Conservation (phyloP, 2,329 filamentous ascomycete genomes). For the Ophiostoma sp. region DNA sequence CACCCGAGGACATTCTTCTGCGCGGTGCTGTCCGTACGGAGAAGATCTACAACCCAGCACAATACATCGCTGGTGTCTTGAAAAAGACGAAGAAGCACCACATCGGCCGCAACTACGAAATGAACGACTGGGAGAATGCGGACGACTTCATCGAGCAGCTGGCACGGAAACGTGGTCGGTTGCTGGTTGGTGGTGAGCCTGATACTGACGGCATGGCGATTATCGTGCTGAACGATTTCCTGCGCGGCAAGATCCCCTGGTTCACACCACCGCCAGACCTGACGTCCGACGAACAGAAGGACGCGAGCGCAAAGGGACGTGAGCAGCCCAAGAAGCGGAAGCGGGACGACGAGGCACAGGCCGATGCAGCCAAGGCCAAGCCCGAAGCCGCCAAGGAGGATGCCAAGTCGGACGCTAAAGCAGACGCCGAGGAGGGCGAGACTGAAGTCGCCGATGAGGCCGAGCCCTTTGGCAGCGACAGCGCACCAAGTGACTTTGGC, state of each 20-base stretch:
- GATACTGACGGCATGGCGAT: conserved; percentile 93
- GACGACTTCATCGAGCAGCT: conserved; percentile 82
- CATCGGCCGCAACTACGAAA: conserved; percentile 85
- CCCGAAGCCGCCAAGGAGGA: conserved; percentile 53
- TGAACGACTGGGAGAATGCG: conserved; percentile 70
- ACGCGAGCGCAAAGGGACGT: conserved; percentile 55
- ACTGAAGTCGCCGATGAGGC: conserved; percentile 63
- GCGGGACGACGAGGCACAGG: conserved; percentile 42
- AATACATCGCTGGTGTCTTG: conserved; percentile 84
- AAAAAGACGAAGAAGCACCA: conserved; percentile 77
- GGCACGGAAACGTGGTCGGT: conserved; percentile 76
- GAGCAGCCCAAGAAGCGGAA: conserved; percentile 84
- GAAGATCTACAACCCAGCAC: conserved; percentile 88
- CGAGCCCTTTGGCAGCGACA: conserved; percentile 43
- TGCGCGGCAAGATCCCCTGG: conserved; percentile 94
- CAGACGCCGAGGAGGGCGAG: conserved; percentile 31
- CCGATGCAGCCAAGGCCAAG: conserved; percentile 21
- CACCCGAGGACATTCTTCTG: conserved; percentile 79
- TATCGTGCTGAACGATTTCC: conserved; percentile 94
- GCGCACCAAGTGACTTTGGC: conserved; percentile 32
- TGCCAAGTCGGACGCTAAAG: conserved; percentile 47
- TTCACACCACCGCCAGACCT: conserved; percentile 71
- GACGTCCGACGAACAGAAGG: conserved; percentile 47
- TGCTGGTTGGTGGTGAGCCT: conserved; percentile 80
- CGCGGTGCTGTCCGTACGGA: conserved; percentile 90